Conservation (phyloP, 352 stramenopile species). For the Globisporangium cylindrosporum region DNA sequence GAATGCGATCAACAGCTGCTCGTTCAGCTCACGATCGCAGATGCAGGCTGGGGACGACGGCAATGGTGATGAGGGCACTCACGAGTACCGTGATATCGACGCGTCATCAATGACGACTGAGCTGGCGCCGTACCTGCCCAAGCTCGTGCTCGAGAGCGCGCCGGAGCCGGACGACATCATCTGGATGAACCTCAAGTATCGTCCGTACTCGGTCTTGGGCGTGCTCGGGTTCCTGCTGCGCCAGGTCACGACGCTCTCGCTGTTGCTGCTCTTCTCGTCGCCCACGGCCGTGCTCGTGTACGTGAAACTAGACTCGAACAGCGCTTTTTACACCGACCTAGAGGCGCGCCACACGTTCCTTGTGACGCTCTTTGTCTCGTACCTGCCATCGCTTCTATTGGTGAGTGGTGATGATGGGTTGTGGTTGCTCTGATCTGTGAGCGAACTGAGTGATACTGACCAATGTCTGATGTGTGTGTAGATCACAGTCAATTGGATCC, state of each 20-base stretch:
- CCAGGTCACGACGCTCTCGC: slow-evolving; percentile 45
- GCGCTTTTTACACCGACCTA: slow-evolving; percentile 50
- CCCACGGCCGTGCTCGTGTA: slow-evolving; percentile 80
- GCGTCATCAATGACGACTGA: slow-evolving; percentile 12
- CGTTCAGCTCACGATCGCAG: slow-evolving; percentile 19
- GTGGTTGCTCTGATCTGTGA: not conserved
- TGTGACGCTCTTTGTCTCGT: slow-evolving; percentile 60
- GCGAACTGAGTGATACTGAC: not conserved
- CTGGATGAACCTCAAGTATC: slow-evolving; percentile 72
- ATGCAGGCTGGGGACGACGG: slow-evolving; percentile 9
- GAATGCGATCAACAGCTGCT: slow-evolving; percentile 37
- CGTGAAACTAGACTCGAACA: slow-evolving; percentile 73
- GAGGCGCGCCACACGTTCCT: slow-evolving; percentile 44
- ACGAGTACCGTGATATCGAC: not conserved
- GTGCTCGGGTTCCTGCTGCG: slow-evolving; percentile 37
- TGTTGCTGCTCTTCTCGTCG: slow-evolving; percentile 75
- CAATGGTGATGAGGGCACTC: not conserved
- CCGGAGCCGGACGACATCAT: slow-evolving; percentile 77
- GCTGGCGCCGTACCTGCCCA: slow-evolving; percentile 38
- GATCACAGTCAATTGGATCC: slow-evolving; percentile 75
- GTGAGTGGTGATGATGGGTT: slow-evolving; percentile 24
- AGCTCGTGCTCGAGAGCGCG: slow-evolving; percentile 60
- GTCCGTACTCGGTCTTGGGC: slow-evolving; percentile 39
- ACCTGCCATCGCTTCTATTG: slow-evolving; percentile 70
- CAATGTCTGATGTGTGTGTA: slow-evolving; percentile 18